A percentile compares a stretch with the other conserved stretches of the same genome.
These are phyloP conservation scores for Phytophthora boehmeriae DNA, from an alignment of 352 stramenopile species.

Conservation along the genomic window DNA sequence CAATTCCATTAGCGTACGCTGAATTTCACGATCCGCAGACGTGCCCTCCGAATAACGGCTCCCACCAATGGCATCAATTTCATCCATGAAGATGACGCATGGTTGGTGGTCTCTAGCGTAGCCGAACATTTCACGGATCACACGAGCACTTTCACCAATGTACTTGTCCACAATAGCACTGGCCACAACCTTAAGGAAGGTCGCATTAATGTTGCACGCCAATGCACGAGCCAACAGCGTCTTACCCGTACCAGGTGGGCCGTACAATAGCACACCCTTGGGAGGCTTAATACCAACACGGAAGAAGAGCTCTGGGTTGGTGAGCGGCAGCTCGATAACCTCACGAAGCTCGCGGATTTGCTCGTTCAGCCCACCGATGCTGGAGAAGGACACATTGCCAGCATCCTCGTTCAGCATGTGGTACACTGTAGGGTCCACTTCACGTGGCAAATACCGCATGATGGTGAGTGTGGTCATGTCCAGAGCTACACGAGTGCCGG, in stretches of 20 bases:
- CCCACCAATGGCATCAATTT: conserved; percentile 99
- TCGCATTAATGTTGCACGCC: conserved; percentile 99
- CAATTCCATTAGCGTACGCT: conserved; percentile 99
- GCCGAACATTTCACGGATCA: conserved; percentile 99
- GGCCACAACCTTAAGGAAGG: conserved; percentile 99
- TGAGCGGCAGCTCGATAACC: conserved; percentile 99
- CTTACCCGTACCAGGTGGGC: conserved; percentile 99
- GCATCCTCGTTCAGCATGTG: conserved; percentile 99
- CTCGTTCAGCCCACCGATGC: conserved; percentile 99
- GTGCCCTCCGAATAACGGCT: conserved; percentile 98
- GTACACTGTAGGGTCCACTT: conserved; percentile 99
- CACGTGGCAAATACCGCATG: conserved; percentile 97
- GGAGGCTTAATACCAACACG: conserved; percentile 98
- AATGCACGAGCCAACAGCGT: conserved; percentile 98
- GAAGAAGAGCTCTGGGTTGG: conserved; percentile 99
- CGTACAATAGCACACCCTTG: conserved; percentile 98
- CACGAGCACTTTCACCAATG: conserved; percentile 99
- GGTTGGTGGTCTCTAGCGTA: conserved; percentile 97
- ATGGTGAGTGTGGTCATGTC: conserved; percentile 99
- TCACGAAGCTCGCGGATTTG: conserved; percentile 97
- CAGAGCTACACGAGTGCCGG: conserved; percentile 96
- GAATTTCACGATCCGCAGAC: conserved; percentile 97
- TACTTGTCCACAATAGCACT: conserved; percentile 99
- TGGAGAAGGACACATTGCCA: conserved; percentile 96
- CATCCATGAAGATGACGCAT: conserved; percentile 99